Percentiles rank a stretch among this genome's conserved stretches.
Evolutionary conservation across 257 asterid species (phyloP).

Genomic region (Ehretia macrophylla): DNA sequence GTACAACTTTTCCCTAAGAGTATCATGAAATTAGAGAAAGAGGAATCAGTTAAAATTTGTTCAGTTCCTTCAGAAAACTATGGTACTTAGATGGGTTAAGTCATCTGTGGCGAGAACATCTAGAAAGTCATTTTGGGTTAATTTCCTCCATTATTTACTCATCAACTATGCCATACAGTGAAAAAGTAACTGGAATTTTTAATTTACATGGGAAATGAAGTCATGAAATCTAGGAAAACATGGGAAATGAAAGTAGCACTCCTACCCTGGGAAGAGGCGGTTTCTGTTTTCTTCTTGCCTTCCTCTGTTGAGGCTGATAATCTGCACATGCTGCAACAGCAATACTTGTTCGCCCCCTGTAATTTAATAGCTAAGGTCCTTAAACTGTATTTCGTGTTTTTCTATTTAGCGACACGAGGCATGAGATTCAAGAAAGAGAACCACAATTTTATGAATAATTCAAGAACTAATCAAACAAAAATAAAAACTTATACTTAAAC

Average conservation of each 20-base stretch:
- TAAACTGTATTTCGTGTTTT: constrained; percentile 10
- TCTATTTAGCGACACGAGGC: neutral
- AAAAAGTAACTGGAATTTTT: too few species aligned
- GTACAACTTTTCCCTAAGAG: constrained; percentile 49
- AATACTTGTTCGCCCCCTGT: constrained; percentile 93
- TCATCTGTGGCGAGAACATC: too few species aligned
- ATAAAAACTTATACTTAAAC: neutral
- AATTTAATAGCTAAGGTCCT: constrained; percentile 12
- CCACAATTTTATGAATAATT: neutral
- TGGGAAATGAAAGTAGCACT: constrained; percentile 10
- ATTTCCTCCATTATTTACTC: too few species aligned
- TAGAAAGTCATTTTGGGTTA: too few species aligned
- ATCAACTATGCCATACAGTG: too few species aligned
- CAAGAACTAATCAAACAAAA: neutral
- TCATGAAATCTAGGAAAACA: neutral
- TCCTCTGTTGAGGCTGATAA: constrained; percentile 49
- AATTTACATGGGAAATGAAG: neutral
- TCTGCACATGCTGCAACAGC: constrained; percentile 56
- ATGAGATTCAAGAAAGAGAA: neutral
- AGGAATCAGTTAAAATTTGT: constrained; percentile 3
- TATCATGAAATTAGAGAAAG: constrained; percentile 13
- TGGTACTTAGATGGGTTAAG: too few species aligned
- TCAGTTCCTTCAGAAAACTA: neutral
- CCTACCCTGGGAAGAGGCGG: constrained; percentile 87
- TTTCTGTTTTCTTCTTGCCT: constrained; percentile 59